Evolutionary conservation across 139 green algal genomes (phyloP), one percentile per base, ranked within the genome.

Genomic region (Dunaliella sp.): DNA sequence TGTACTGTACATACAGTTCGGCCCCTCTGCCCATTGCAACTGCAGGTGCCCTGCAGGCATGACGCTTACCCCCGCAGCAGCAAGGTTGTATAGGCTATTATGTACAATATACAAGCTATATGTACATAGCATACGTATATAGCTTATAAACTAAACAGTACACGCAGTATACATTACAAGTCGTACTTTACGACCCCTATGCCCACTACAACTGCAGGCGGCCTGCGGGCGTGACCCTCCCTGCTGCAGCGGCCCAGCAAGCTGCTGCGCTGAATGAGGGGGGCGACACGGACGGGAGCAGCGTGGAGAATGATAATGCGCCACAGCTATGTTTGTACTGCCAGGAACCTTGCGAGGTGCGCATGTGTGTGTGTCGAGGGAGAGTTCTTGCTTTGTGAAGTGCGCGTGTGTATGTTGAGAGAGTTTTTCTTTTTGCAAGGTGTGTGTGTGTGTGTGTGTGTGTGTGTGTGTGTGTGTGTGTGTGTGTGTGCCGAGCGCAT

Each of bases 311-410:
- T 16, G 48, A 65, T 16, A 16, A 7, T 16, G 16, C 48, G 48
- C 48, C 48, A 16, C 48, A 65, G 48, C 48, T 65, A 16, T 95
- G 91, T 81, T 32, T 94, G 2, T 94, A 94, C 82, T 95, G 92
- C 86, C 76, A 59, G 0, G 84, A 90, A 32, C 90, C 91, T 2
- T 91, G 90, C 26, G 90, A 91, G 28, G 83, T 87, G 33, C 12
- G 31, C 73, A 22, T n/a, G n/a, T n/a, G n/a, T n/a, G n/a, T n/a
- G n/a, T n/a, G n/a, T n/a, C n/a, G n/a, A n/a, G n/a, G n/a, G n/a
- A n/a, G n/a, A n/a, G n/a, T n/a, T n/a, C 28, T 78, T 33, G 73
- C 73, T 36, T 78, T 33, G 24, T 78, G 28, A 78, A 36, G 28
- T 30, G 21, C 58, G 24, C 24, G 58, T 30, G 21, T 79, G 22